These are phyloP conservation scores for Quercus engelmannii DNA, from an alignment of 306 rosid species.

Conservation along the genomic window DNA sequence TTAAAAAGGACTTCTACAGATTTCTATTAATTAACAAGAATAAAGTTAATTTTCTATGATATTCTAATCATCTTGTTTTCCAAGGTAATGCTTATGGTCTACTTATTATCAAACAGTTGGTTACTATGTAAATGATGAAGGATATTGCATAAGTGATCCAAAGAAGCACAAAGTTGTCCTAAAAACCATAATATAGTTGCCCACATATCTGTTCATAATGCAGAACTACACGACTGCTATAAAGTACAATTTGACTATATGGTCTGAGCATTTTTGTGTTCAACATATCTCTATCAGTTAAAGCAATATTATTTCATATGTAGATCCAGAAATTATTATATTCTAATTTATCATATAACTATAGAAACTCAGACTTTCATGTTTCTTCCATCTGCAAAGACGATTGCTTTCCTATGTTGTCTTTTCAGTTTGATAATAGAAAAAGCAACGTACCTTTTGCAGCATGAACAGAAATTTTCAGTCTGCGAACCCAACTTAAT, in stretches of 20 bases:
- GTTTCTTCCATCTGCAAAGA: background rate
- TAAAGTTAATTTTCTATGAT: no score
- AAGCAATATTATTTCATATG: background rate
- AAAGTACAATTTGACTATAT: background rate
- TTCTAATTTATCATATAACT: background rate
- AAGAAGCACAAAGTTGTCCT: no score
- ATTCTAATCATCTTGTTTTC: no score
- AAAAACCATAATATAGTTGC: no score
- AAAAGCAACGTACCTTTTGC: conserved; percentile 65
- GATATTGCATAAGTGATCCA: no score
- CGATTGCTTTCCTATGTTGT: background rate
- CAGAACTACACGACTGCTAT: no score
- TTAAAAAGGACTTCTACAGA: background rate
- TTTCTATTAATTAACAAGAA: background rate
- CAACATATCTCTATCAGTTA: background rate
- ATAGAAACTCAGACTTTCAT: background rate
- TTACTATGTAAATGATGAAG: background rate
- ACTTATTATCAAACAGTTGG: background rate
- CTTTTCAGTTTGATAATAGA: background rate
- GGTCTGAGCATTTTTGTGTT: background rate
- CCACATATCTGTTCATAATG: no score
- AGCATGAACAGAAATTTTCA: conserved; percentile 91
- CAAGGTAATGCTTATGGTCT: background rate
- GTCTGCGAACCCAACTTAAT: conserved; percentile 88
- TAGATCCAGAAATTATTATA: background rate